A percentile compares a stretch with the other conserved stretches of the same genome.
These are phyloP conservation scores for Xanthoparmelia taractica DNA, from an alignment of 495 filamentous ascomycete species.

Conservation along the genomic window DNA sequence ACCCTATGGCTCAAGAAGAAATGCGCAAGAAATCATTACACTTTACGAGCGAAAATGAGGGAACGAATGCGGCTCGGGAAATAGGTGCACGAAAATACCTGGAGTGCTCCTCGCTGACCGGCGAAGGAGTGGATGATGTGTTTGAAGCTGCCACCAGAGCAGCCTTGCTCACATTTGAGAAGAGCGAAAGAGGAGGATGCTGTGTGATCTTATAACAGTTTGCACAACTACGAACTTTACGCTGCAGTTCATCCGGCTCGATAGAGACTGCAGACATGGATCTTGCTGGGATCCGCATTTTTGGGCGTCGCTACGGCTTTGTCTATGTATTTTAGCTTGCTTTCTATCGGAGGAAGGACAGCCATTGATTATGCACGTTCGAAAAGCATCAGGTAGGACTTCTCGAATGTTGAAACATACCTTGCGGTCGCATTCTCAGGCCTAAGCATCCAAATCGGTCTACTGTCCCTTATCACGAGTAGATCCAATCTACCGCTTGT, in stretches of 20 bases:
- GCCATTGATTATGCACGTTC: background rate
- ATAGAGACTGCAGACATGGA: background rate
- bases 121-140: slow-evolving; percentile 96
- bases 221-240: slow-evolving; percentile 1
- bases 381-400: slow-evolving; percentile 14
- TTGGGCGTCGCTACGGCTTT: slow-evolving; percentile 7
- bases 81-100: slow-evolving; percentile 94
- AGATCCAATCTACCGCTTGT: background rate
- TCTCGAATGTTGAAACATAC: background rate
- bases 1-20: slow-evolving; percentile 88
- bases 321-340: background rate
- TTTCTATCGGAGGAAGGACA: slow-evolving; percentile 2
- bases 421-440: background rate
- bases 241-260: slow-evolving; percentile 6
- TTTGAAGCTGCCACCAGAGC: slow-evolving; percentile 96
- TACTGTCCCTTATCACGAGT: background rate
- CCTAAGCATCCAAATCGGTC: background rate
- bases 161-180: slow-evolving; percentile 87
- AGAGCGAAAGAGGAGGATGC: slow-evolving; percentile 72
- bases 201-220: slow-evolving; percentile 79
- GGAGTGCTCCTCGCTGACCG: slow-evolving; percentile 93
- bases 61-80: slow-evolving; percentile 68
- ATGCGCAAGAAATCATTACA: slow-evolving; percentile 90
- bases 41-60: slow-evolving; percentile 76
- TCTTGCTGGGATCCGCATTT: slow-evolving; percentile 16